Evolutionary conservation across 2,329 filamentous ascomycete genomes (phyloP), one percentile per base, ranked within the genome.

Genomic region (Remersonia thermophila): DNA sequence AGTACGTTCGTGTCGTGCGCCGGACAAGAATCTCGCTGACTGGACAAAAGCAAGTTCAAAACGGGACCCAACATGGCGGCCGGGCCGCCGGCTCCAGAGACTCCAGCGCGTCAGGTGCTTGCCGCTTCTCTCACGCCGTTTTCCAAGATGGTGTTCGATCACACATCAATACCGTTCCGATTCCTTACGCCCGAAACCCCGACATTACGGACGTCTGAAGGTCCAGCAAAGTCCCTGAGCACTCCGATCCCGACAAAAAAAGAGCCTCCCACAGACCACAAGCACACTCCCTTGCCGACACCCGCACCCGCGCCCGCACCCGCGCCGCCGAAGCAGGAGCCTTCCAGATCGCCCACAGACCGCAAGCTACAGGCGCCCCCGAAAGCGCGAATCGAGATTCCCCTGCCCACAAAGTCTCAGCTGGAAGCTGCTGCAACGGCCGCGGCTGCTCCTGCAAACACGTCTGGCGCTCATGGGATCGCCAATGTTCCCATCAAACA

Each of bases 1-100:
- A 73, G 80, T 83, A 60, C 54, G 66, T 51, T 35, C 27, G 26
- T 15, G 23, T 3, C 23, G 32, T 27, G 20, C 30, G n/a, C 11
- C 8, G 13, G 15, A 14, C 20, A 29, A 16, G 18, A 26, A 10
- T 15, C 20, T 9, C 20, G 20, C 20, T 23, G 20, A 23, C 20
- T 9, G 9, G 9, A 23, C 20, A 23, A 23, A 43, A 78, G 74
- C 57, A 68, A 74, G 47, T 78, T 79, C 55, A 73, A 71, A 48
- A 60, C 62, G 4, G 55, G 58, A n/a, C 62, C 66, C 2, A 61
- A 23, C 5, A 23, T 23, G 20, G 20, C 20, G 20, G 20, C 20
- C 5, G 55, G 52, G 38, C 46, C 46, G 29, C 45, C 49, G 37
- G 18, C 10, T 48, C 42, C 17, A 28, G 36, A 12, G 27, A 32